Evolutionary conservation across 371 early-diverging fungal species (phyloP).

Genomic region (Apophysomyces sp.): DNA sequence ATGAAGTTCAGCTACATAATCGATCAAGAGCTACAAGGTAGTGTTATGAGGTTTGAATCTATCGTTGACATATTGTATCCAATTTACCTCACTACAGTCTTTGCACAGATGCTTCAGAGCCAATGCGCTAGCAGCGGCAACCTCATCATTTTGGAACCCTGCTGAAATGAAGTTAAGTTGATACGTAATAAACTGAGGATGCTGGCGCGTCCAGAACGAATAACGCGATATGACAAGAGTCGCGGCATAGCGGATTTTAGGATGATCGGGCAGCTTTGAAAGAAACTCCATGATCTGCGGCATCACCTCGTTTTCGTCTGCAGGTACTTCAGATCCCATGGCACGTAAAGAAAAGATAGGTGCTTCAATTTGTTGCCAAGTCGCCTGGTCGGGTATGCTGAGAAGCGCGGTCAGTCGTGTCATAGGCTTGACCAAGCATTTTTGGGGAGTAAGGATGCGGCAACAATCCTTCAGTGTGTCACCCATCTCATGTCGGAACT

Average conservation of each 20-base stretch:
- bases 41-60: background rate
- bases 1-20: conserved; percentile 74
- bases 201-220: conserved; percentile 87
- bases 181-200: conserved; percentile 86
- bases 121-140: conserved; percentile 85
- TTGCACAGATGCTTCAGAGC: conserved; percentile 88
- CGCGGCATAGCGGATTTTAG: conserved; percentile 92
- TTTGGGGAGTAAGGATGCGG: conserved; percentile 71
- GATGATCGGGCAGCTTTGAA: conserved; percentile 81
- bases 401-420: conserved; percentile 33
- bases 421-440: conserved; percentile 75
- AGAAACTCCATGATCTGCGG: conserved; percentile 89
- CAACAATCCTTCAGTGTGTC: conserved; percentile 97
- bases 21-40: conserved; percentile 67
- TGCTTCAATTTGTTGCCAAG: conserved; percentile 95
- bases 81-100: conserved; percentile 79
- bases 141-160: conserved; percentile 86
- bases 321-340: conserved; percentile 83
- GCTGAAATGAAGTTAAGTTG: conserved; percentile 85
- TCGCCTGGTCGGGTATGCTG: conserved; percentile 25
- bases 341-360: conserved; percentile 90
- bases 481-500: conserved; percentile 94
- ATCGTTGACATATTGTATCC: too few species aligned
- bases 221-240: conserved; percentile 95
- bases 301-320: conserved; percentile 70